Evolutionary conservation across 345 rosid genomes (phyloP), one percentile per base, ranked within the genome.

Genomic region (Populus nigra): DNA sequence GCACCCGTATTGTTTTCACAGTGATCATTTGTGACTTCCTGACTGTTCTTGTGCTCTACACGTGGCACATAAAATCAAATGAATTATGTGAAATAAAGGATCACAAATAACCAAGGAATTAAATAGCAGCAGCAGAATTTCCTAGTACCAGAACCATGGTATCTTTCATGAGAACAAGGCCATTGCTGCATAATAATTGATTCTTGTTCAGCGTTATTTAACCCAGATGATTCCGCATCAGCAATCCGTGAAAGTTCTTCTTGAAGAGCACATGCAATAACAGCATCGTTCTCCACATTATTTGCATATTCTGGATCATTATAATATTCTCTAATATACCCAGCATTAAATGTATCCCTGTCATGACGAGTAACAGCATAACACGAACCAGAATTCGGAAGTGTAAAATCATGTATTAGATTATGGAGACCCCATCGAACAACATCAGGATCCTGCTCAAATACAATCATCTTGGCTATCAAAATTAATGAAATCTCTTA

Each of bases 361-460:
- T 83, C 93, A 82, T 78, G 89, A 68, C 22, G 85, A 8, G 93
- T 90, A 39, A 91, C 84, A 71, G 88, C 84, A 73, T 69, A 57
- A 59, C 79, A 78, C 33, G 89, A 84, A 67, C 94, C 93, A 43
- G 88, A 80, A 84, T 83, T 88, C 18, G 91, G 76, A 81, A 87
- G 83, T 27, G 89, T 47, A 77, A 91, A 91, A 75, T 87, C 89
- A 77, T 89, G 89, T 7, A 94, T 38, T 18, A 83, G 82, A 50
- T 81, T 87, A 73, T 89, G 83, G 36, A 93, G 94, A 83, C 92
- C 93, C 98, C 99, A 95, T 5, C 93, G 87, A 81, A 86, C 76
- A 80, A 85, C 89, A 85, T 95, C 97, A 36, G 93, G 92, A 85
- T 94, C 96, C 41, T 82, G 83, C 68, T 89, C 82, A 50, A 73